Conservation (phyloP, 1,139 yeast species). For the Protomyces inundatus region DNA sequence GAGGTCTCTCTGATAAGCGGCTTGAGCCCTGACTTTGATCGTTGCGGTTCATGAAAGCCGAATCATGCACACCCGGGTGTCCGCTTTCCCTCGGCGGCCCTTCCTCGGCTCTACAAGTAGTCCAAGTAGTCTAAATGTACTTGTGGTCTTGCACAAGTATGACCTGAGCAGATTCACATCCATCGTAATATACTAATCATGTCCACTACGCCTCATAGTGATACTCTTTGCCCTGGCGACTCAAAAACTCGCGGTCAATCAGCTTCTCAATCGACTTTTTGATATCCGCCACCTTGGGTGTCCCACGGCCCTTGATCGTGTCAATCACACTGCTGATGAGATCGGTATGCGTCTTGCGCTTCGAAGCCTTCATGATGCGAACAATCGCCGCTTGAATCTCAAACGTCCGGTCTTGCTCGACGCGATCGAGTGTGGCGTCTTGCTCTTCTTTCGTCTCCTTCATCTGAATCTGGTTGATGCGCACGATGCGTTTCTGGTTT, state of each 20-base stretch:
- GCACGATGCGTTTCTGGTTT: conserved; percentile 36
- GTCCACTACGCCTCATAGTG: conserved; percentile 12
- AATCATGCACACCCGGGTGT: too few species aligned
- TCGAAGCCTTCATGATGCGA: conserved; percentile 57
- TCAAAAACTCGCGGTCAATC: conserved; percentile 38
- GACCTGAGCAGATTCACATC: too few species aligned
- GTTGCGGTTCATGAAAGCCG: too few species aligned
- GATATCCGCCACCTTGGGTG: conserved; percentile 36
- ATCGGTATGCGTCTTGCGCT: conserved; percentile 38
- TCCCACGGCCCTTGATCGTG: conserved; percentile 36
- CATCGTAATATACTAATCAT: too few species aligned
- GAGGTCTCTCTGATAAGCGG: too few species aligned
- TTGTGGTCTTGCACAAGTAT: too few species aligned
- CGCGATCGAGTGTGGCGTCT: conserved; percentile 33
- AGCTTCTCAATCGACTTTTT: conserved; percentile 39
- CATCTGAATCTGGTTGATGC: conserved; percentile 38
- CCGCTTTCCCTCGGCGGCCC: too few species aligned
- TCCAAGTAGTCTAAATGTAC: too few species aligned
- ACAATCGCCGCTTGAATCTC: conserved; percentile 41
- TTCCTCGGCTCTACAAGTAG: too few species aligned
- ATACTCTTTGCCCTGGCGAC: conserved; percentile 23
- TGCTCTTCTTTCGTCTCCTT: conserved; percentile 36
- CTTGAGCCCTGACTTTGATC: too few species aligned
- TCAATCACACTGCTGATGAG: conserved; percentile 39
- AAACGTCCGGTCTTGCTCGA: conserved; percentile 38